These are phyloP conservation scores for Exophiala mesophila DNA, from an alignment of 2,329 filamentous ascomycete species.

Conservation along the genomic window DNA sequence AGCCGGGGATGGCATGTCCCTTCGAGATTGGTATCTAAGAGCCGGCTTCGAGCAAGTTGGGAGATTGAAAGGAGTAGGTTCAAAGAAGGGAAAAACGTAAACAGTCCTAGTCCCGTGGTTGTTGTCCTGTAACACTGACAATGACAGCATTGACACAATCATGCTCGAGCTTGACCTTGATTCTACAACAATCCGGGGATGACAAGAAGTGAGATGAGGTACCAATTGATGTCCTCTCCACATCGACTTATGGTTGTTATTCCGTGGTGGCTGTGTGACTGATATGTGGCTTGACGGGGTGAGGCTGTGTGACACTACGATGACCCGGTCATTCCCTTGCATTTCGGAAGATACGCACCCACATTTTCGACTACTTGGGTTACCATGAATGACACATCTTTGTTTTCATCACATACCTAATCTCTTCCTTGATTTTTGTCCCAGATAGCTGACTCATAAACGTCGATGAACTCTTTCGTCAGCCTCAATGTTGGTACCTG, in stretches of 20 bases:
- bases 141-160: conserved; percentile 16
- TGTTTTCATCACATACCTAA: too few species aligned
- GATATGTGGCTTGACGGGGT: not conserved
- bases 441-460: too few species aligned
- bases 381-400: too few species aligned
- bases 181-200: too few species aligned
- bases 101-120: conserved; percentile 8
- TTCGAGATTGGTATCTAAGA: conserved; percentile 35
- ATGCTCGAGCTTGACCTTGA: conserved; percentile 15
- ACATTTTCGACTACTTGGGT: too few species aligned
- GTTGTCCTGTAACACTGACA: conserved; percentile 1
- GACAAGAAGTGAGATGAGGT: too few species aligned
- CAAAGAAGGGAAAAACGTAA: conserved; percentile 36
- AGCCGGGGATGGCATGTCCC: conserved; percentile 30
- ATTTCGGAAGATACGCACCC: too few species aligned
- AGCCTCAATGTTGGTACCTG: too few species aligned
- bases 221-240: not conserved
- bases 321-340: too few species aligned
- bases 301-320: not conserved
- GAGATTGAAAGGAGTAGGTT: conserved; percentile 35
- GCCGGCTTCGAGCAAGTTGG: conserved; percentile 38
- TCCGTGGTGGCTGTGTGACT: not conserved
- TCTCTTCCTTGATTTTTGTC: too few species aligned
- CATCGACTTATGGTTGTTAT: too few species aligned
- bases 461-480: too few species aligned